Conservation (phyloP, 768 basidiomycete species). For the Pleurotus salmoneostramineus region DNA sequence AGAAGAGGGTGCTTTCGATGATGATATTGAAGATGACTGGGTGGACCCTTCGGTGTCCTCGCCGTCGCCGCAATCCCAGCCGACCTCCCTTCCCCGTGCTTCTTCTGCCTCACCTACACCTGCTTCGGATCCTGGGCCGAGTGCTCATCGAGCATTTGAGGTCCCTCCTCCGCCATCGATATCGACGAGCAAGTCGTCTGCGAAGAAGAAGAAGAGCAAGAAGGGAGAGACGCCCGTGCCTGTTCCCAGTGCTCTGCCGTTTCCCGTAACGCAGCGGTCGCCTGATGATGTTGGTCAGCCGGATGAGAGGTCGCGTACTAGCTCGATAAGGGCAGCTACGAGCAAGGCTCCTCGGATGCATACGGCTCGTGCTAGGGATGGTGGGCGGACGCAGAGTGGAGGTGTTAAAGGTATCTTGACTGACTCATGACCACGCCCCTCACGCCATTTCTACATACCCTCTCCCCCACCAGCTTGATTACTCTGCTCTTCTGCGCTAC, state of each 20-base stretch:
- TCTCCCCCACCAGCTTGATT: too few relatives aligned
- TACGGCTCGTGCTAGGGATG: constrained; percentile 69
- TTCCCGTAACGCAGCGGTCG: constrained; percentile 47
- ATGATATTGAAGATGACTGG: constrained; percentile 59
- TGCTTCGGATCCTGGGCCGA: background rate
- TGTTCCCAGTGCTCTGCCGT: constrained; percentile 37
- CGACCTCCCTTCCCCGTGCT: constrained; percentile 8
- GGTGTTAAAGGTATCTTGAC: constrained; percentile 75
- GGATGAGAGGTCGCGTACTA: constrained; percentile 3
- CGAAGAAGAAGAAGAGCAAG: constrained; percentile 28
- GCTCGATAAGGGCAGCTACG: constrained; percentile 3
- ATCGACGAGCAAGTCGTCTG: constrained; percentile 12
- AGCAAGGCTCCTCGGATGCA: constrained; percentile 52
- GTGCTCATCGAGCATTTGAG: background rate
- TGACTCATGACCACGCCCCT: constrained; percentile 22
- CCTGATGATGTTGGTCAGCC: constrained; percentile 5
- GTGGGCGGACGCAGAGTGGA: constrained; percentile 81
- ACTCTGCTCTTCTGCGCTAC: too few relatives aligned
- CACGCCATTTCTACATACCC: background rate
- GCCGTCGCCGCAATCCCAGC: constrained; percentile 18
- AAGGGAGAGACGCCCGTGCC: constrained; percentile 40
- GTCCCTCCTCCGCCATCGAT: constrained; percentile 21
- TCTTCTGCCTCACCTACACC: constrained; percentile 1
- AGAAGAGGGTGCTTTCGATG: constrained; percentile 27
- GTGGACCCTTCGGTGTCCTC: constrained; percentile 58